phyloP scores from a whole-genome alignment of 2,329 filamentous ascomycete genomes.

The Mycosphaerelloides madeirae region DNA sequence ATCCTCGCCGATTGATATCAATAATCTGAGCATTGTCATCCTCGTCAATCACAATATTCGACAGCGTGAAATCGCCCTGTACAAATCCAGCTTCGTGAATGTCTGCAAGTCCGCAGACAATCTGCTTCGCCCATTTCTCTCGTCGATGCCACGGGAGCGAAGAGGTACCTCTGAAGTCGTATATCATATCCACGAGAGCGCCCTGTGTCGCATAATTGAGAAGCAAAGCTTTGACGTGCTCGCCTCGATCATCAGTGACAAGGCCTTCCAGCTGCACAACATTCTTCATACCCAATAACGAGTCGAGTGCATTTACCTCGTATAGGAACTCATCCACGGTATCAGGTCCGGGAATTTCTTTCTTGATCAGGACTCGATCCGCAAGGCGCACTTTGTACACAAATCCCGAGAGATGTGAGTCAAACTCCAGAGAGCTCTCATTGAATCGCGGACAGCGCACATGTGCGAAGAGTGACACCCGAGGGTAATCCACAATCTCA shows the following conservation, averaged over 20 bases:
- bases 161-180: constrained; percentile 59
- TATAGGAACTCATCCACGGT: constrained; percentile 96
- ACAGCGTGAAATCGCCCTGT: constrained; percentile 94
- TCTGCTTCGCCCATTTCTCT: constrained; percentile 85
- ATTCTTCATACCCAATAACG: constrained; percentile 64
- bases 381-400: constrained; percentile 84
- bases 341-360: constrained; percentile 94
- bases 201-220: constrained; percentile 85
- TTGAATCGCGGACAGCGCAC: constrained; percentile 55
- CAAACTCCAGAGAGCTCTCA: constrained; percentile 75
- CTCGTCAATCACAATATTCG: constrained; percentile 90
- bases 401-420: constrained; percentile 92
- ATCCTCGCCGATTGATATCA: constrained; percentile 96
- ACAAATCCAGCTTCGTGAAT: constrained; percentile 96
- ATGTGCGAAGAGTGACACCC: constrained; percentile 67
- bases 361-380: constrained; percentile 76
- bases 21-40: constrained; percentile 90
- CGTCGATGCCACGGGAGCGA: constrained; percentile 64
- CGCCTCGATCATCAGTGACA: constrained; percentile 71
- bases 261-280: constrained; percentile 86
- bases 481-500: constrained; percentile 86
- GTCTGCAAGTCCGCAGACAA: constrained; percentile 80
- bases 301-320: constrained; percentile 90
- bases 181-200: constrained; percentile 84
- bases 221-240: constrained; percentile 78